Evolutionary conservation across 2,329 filamentous ascomycete species (phyloP), one percentile per base, ranked within the genome.

Genomic region (Claviceps arundinis): DNA sequence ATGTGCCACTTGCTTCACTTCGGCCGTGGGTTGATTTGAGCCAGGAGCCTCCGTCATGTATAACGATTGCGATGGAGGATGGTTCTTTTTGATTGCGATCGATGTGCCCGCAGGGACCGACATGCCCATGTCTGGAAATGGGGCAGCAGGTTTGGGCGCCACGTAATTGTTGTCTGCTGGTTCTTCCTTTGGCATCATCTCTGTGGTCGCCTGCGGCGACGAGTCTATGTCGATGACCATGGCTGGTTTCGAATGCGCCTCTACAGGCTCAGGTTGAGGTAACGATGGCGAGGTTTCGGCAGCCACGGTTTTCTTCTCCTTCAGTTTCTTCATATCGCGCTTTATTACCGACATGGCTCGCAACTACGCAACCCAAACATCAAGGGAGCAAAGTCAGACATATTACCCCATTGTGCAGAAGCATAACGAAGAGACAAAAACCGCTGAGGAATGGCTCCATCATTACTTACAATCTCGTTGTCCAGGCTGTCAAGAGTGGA

Each of bases 81-180:
- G 44, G 37, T 62, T 61, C 14, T 61, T 56, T 49, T 64, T 64
- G 37, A 61, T 51, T 8, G 45, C 43, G 3, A 53, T 47, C 13
- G 58, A 54, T 16, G 54, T 34, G 22, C 60, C 58, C 6, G 55
- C 44, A 5, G 55, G 9, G 9, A 64, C 42, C 19, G 41, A 34
- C n/a, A 50, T 62, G 30, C 74, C 75, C 75, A 80, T 80, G 56
- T 80, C 74, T 2, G 77, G 74, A 55, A 80, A 74, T 0, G 78
- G 73, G 16, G 78, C 78, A 49, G 76, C 68, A 14, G 70, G 30
- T 47, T 51, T 46, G 26, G 3, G 73, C 37, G 56, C 58, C 6
- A 56, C 52, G n/a, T 59, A 62, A 50, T 69, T 68, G 37, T 67
- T 61, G 47, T 64, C 65, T 50, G 62, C 59, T 14, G 63, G 60